phyloP scores from a whole-genome alignment of 2,329 filamentous ascomycete genomes.

The Aotearoamyces nothofagi region DNA sequence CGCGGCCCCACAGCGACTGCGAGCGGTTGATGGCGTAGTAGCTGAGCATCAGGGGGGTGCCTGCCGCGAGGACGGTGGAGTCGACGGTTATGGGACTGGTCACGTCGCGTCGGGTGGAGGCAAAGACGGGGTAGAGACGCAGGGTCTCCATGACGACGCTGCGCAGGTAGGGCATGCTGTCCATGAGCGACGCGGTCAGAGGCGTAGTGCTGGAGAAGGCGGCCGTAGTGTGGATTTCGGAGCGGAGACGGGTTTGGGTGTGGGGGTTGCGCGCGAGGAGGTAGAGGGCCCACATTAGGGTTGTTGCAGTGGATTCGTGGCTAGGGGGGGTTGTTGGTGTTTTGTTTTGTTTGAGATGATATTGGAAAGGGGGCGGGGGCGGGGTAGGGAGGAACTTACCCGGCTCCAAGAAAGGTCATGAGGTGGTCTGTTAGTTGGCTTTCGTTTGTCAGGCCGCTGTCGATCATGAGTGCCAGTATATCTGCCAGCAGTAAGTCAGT shows the following conservation, averaged over 20 bases:
- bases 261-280: conserved; percentile 41
- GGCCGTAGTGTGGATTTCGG: conserved; percentile 35
- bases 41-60: conserved; percentile 35
- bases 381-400: too few species aligned
- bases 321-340: too few species aligned
- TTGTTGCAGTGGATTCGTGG: conserved; percentile 51
- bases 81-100: conserved; percentile 38
- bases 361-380: too few species aligned
- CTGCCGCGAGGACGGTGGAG: conserved; percentile 39
- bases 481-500: not conserved
- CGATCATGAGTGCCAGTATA: conserved; percentile 33
- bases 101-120: conserved; percentile 45
- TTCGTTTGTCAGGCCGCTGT: too few species aligned
- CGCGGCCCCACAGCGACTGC: conserved; percentile 40
- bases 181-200: conserved; percentile 35
- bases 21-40: conserved; percentile 41
- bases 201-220: conserved; percentile 21
- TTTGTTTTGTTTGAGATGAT: too few species aligned
- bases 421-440: conserved; percentile 49
- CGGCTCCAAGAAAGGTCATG: conserved; percentile 49
- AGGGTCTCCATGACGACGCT: conserved; percentile 53
- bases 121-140: conserved; percentile 52
- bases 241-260: conserved; percentile 40
- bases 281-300: conserved; percentile 47
- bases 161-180: conserved; percentile 52